These are phyloP conservation scores for Aspergillus sergii DNA, from an alignment of 2,329 filamentous ascomycete species.

Conservation along the genomic window DNA sequence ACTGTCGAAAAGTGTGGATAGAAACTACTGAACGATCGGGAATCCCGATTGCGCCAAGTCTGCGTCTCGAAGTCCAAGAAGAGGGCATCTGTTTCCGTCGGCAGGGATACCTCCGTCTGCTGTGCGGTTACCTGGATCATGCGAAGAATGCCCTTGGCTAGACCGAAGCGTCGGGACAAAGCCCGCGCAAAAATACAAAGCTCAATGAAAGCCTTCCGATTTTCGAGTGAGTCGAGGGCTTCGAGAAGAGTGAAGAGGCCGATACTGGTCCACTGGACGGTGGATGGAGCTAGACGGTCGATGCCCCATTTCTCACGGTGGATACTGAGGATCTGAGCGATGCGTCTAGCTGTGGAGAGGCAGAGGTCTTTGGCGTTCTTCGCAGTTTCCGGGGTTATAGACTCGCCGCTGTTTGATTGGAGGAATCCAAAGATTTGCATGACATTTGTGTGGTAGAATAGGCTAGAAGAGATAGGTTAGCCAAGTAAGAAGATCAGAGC, in stretches of 20 bases:
- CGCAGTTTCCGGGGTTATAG: conserved; percentile 6
- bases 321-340: conserved; percentile 26
- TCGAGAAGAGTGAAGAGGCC: conserved; percentile 32
- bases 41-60: conserved; percentile 21
- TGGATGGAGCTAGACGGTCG: conserved; percentile 29
- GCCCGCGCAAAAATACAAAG: conserved; percentile 29
- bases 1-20: conserved; percentile 27
- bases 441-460: conserved; percentile 31
- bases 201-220: conserved; percentile 29
- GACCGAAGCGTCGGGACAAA: conserved; percentile 28
- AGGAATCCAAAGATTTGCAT: conserved; percentile 33
- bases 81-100: conserved; percentile 26
- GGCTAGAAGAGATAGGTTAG: conserved; percentile 7
- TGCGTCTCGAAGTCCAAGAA: conserved; percentile 26
- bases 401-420: conserved; percentile 12
- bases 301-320: conserved; percentile 33
- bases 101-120: conserved; percentile 25
- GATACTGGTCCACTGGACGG: conserved; percentile 30
- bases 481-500: no score
- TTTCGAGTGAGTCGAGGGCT: conserved; percentile 23
- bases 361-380: conserved; percentile 20
- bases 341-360: conserved; percentile 23
- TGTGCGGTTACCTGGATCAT: conserved; percentile 31
- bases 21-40: conserved; percentile 26
- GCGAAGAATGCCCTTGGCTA: conserved; percentile 30